Percentiles rank a stretch among this genome's conserved stretches.
phyloP scores from a whole-genome alignment of 139 green algal genomes.

The Chlamydomonas applanata region DNA sequence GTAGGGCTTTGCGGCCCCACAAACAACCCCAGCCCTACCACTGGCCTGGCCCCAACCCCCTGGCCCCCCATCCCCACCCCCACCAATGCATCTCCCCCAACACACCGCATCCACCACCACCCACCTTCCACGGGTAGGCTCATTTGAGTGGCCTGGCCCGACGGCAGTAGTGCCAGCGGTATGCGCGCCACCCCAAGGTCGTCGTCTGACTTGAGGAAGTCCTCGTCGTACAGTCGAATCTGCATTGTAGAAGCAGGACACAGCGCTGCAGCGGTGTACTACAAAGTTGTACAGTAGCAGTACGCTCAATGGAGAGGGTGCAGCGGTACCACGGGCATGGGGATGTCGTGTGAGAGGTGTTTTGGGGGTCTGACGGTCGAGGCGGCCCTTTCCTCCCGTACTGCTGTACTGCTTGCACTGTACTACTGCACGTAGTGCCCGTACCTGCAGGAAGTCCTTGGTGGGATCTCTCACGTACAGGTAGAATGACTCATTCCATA shows the following conservation, averaged over 20 bases:
- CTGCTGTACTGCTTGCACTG: too few species aligned
- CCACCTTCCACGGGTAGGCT: slow-evolving; percentile 39
- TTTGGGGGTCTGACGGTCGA: too few species aligned
- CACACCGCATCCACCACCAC: too few species aligned
- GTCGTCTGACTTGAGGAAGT: slow-evolving; percentile 48
- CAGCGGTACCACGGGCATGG: neutral
- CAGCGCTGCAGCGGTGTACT: neutral
- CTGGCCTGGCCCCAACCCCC: too few species aligned
- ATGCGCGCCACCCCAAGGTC: slow-evolving; percentile 46
- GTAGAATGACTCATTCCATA: slow-evolving; percentile 44
- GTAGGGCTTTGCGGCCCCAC: too few species aligned
- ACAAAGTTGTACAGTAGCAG: neutral
- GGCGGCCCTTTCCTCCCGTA: too few species aligned
- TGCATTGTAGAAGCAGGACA: slow-evolving; percentile 14
- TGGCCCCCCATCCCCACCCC: too few species aligned
- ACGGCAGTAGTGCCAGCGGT: slow-evolving; percentile 19
- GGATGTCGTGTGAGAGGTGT: neutral
- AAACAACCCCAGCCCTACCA: too few species aligned
- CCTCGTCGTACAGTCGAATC: slow-evolving; percentile 50
- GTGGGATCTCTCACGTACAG: slow-evolving; percentile 44
- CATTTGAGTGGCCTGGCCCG: slow-evolving; percentile 8
- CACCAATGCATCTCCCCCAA: too few species aligned
- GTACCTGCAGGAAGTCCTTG: neutral
- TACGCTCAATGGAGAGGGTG: neutral
- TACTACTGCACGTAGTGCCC: neutral